Evolutionary conservation across 371 early-diverging fungal genomes (phyloP).

Genomic region (Fennellomyces sp.): DNA sequence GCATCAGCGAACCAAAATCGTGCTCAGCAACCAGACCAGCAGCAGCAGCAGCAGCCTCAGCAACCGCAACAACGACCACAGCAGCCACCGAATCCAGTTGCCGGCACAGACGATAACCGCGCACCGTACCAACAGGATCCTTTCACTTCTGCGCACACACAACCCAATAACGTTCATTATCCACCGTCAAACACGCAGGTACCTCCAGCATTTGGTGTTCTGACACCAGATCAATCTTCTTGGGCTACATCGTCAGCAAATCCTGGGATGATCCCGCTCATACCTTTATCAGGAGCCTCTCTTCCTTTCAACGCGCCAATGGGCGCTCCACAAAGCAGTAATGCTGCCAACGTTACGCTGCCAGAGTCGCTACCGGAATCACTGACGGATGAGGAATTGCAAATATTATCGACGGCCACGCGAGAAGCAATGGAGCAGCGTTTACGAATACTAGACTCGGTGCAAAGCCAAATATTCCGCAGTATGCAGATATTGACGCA

Average conservation of each 20-base stretch:
- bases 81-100: slow-evolving; percentile 2
- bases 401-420: slow-evolving; percentile 52
- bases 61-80: slow-evolving; percentile 35
- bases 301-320: not conserved
- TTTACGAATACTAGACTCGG: slow-evolving; percentile 55
- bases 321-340: not conserved
- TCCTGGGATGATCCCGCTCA: slow-evolving; percentile 39
- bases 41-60: slow-evolving; percentile 15
- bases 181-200: not conserved
- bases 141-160: no score
- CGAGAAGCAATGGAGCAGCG: slow-evolving; percentile 64
- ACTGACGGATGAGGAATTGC: slow-evolving; percentile 63
- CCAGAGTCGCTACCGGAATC: slow-evolving; percentile 29
- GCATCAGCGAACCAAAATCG: not conserved
- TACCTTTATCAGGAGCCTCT: slow-evolving; percentile 29
- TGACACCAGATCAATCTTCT: slow-evolving; percentile 3
- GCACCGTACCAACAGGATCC: not conserved
- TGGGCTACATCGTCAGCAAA: slow-evolving; percentile 3
- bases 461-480: slow-evolving; percentile 68
- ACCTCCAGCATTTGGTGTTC: slow-evolving; percentile 11
- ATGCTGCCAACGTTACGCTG: slow-evolving; percentile 6
- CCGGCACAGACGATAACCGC: no score
- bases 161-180: not conserved
- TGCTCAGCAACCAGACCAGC: slow-evolving; percentile 17
- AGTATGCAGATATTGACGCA: slow-evolving; percentile 61